Conservation (phyloP, 2,329 filamentous ascomycete genomes). For the Penicillium brasilianum region DNA sequence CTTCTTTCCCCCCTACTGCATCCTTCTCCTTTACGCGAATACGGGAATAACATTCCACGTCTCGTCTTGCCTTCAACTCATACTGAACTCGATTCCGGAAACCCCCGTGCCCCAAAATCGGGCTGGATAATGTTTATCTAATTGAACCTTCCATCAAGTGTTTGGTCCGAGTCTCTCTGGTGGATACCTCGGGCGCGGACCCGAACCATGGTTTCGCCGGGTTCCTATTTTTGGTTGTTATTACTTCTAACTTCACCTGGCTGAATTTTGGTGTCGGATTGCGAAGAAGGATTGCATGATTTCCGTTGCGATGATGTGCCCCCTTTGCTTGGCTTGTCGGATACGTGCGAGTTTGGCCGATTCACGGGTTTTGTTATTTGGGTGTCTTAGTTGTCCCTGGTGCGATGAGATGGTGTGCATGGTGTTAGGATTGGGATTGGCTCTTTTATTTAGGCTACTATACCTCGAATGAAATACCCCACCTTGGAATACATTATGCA, state of each 20-base stretch:
- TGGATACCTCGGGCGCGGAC: background rate
- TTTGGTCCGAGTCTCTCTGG: background rate
- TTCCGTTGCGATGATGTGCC: background rate
- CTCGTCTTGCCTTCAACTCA: too few relatives aligned
- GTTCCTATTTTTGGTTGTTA: background rate
- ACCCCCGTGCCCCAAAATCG: background rate
- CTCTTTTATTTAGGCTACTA: background rate
- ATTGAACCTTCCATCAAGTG: background rate
- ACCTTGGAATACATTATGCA: background rate
- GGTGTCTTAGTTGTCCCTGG: background rate
- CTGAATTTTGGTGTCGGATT: background rate
- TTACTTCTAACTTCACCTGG: background rate
- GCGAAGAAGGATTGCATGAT: background rate
- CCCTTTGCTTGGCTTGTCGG: background rate
- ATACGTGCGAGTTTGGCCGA: background rate
- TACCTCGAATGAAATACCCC: constrained; percentile 3
- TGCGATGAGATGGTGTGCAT: background rate
- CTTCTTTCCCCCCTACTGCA: too few relatives aligned
- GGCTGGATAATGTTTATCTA: constrained; percentile 17
- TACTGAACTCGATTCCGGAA: background rate
- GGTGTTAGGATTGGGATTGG: background rate
- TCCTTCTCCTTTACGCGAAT: background rate
- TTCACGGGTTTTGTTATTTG: too few relatives aligned
- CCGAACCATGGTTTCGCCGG: background rate
- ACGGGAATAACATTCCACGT: background rate